Evolutionary conservation across 495 filamentous ascomycete genomes (phyloP), one percentile per base, ranked within the genome.

Genomic region (Penicillium manginii): DNA sequence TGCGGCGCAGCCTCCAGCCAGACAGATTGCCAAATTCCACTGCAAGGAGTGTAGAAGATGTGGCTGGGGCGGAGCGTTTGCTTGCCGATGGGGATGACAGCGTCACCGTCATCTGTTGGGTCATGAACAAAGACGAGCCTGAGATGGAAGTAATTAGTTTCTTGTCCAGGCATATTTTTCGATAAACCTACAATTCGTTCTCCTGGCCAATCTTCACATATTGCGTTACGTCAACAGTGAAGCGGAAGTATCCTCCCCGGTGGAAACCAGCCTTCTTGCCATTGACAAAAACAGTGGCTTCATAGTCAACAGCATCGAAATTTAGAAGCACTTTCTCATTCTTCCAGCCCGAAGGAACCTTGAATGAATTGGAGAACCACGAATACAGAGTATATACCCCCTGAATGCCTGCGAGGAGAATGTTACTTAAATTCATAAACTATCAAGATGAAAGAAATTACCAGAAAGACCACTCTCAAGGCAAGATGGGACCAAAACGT

Each of bases 1-100:
- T 69, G 55, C 0, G 85, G 84, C 0, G 80, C 85, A 14, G 81
- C 72, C 62, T 90, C 87, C 1, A 89, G 71, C 86, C 86, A 90
- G 1, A 89, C 86, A 21, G 73, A 81, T 63, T 89, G 86, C 87
- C 87, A 90, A 48, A 90, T 90, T 2, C 86, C 87, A 35, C 80
- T 82, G 68, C 86, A 89, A 11, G 87, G 85, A 0, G 81, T 85
- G 67, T 90, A 90, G 65, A 87, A 90, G 50, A 90, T 89, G 60
- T 89, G 86, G 6, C 79, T 82, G 2, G 79, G 83, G 2, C 67
- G 60, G 2, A 80, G 69, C 9, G 79, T 83, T 64, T 88, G 87
- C 69, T 90, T 90, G 49, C 86, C 86, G 54, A 86, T 76, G 0
- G 86, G 85, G 39, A 85, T 86, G n/a, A 80, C 76, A 58, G 75